These are phyloP conservation scores for Oryza glumipatula DNA, from an alignment of 176 grass and related monocot species.

Conservation along the genomic window DNA sequence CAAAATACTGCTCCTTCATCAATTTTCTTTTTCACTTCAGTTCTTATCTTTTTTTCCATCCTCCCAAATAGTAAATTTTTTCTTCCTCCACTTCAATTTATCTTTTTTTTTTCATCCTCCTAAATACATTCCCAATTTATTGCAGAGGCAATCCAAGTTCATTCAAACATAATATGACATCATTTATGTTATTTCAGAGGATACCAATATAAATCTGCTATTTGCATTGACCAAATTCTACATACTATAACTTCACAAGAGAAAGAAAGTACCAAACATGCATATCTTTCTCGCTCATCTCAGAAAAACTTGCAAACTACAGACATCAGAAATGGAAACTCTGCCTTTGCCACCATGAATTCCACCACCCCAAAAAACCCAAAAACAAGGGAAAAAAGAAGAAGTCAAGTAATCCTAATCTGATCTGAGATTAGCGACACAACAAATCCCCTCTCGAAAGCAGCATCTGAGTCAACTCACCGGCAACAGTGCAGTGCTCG, in stretches of 20 bases:
- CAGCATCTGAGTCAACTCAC: conserved; percentile 19
- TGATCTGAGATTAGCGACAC: no score
- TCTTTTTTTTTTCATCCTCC: no score
- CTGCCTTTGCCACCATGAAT: background rate
- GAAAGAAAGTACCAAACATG: no score
- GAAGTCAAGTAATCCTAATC: background rate
- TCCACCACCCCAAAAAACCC: background rate
- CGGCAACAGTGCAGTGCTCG: conserved; percentile 69
- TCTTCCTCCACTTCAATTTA: no score
- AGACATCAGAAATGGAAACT: background rate
- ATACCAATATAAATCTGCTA: background rate
- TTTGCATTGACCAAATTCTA: background rate
- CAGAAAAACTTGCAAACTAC: background rate
- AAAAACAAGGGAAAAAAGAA: background rate
- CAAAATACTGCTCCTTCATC: no score
- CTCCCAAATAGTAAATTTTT: no score
- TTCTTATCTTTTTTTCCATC: no score
- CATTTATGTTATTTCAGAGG: background rate
- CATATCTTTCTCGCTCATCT: no score
- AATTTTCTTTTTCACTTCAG: no score
- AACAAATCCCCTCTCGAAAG: no score
- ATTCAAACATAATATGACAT: background rate
- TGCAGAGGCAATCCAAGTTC: background rate
- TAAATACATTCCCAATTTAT: background rate
- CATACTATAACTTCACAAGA: background rate